phyloP scores from a whole-genome alignment of 2,329 filamentous ascomycete species.

The Mollisiaceae sp. region DNA sequence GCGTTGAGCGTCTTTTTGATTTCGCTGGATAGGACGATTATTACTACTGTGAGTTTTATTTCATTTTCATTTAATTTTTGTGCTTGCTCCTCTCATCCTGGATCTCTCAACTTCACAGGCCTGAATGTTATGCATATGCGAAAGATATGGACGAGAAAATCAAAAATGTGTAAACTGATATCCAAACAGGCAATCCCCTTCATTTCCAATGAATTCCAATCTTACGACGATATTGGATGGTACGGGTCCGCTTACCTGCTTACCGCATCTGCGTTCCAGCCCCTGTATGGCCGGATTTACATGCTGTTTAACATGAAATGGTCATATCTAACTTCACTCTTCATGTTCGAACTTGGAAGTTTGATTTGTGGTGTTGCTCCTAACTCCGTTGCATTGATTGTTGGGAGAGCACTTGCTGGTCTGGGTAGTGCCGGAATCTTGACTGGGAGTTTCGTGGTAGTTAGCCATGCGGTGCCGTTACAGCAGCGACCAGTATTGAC shows the following conservation, averaged over 20 bases:
- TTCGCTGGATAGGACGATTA: conserved; percentile 33
- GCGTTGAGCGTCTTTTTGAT: conserved; percentile 36
- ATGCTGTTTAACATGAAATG: conserved; percentile 36
- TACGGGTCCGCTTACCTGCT: conserved; percentile 46
- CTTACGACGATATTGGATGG: conserved; percentile 45
- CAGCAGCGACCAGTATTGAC: conserved; percentile 32
- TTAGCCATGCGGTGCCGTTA: conserved; percentile 41
- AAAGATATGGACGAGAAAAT: too few species aligned
- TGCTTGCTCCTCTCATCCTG: too few species aligned
- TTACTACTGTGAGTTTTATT: conserved; percentile 35
- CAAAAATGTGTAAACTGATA: too few species aligned
- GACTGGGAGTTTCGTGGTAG: conserved; percentile 49
- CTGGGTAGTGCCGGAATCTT: conserved; percentile 41
- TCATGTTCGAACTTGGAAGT: conserved; percentile 43
- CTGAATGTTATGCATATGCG: too few species aligned
- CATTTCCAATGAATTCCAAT: conserved; percentile 46
- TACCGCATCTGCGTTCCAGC: conserved; percentile 39
- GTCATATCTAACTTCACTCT: conserved; percentile 35
- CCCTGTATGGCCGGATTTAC: conserved; percentile 34
- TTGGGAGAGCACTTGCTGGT: conserved; percentile 43
- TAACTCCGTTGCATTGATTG: conserved; percentile 41
- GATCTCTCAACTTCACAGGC: too few species aligned
- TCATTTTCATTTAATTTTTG: too few species aligned
- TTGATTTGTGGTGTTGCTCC: conserved; percentile 43
- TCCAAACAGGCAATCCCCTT: conserved; percentile 44